Evolutionary conservation across 139 green algal species (phyloP), one percentile per base, ranked within the genome.

Genomic region (Microglena sp.): DNA sequence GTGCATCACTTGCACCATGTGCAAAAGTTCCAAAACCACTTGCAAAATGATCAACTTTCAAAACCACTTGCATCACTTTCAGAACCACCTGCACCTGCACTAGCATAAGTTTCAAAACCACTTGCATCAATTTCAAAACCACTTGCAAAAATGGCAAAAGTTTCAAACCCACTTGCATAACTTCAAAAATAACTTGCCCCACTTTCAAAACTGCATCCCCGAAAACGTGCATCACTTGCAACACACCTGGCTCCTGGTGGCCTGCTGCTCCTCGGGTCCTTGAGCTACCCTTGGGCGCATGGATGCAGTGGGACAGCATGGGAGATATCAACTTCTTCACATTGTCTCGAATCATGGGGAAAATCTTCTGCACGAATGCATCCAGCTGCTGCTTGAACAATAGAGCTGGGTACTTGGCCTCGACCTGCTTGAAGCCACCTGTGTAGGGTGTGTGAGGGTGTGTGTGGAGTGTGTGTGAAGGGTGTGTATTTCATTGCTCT

Each of bases 341-440:
- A 69, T 97, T 98, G 82, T 99, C 94, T 2, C 94, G 84, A 67
- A 99, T 84, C 83, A 96, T 91, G 55, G 90, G 88, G 79, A 97
- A 99, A 66, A 97, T 93, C 74, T 95, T 95, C 76, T 98, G 89
- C 72, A 97, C 88, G 74, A 96, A 95, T 4, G 89, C 91, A 62
- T 95, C 89, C 58, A 98, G 87, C 86, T 97, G 92, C 87, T 99
- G 92, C 87, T 97, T 98, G 84, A 99, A 99, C 60, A 98, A 80
- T 75, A 98, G 85, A 4, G 94, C 92, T 1, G 93, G 92, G 83
- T 97, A 98, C 81, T 98, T 97, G 69, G 93, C 92, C 74, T 97
- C 92, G 50, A 98, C 88, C 75, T 94, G 83, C 46, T 77, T 67
- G 75, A 79, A 85, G 26, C 75, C 78, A 44, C 65, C 68, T 81